Evolutionary conservation across 2,329 filamentous ascomycete species (phyloP).

Genomic region (Aureobasidium sp.): DNA sequence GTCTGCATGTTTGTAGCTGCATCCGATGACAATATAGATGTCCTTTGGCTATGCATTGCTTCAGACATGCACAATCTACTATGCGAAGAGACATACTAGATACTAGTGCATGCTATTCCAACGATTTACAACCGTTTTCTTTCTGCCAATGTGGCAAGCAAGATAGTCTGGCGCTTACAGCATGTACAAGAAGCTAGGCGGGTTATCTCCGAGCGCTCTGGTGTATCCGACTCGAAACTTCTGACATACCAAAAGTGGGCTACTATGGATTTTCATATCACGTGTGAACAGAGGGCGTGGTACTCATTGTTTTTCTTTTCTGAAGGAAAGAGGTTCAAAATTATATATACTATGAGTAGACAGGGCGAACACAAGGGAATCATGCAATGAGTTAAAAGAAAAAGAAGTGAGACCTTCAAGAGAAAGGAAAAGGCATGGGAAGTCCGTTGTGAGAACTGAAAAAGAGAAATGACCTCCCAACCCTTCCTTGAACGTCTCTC

Average conservation of each 20-base stretch:
- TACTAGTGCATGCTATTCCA: neutral
- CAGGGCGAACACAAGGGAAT: slow-evolving; percentile 9
- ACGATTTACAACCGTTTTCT: neutral
- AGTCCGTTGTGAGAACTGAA: neutral
- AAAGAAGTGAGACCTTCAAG: neutral
- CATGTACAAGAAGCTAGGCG: neutral
- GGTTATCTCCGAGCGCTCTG: neutral
- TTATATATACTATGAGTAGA: slow-evolving; percentile 16
- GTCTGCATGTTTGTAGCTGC: neutral
- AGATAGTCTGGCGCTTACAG: neutral
- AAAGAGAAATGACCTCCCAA: slow-evolving; percentile 2
- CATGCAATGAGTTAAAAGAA: slow-evolving; percentile 3
- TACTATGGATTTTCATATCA: neutral
- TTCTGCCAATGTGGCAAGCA: neutral
- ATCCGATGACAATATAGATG: neutral
- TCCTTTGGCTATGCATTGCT: neutral
- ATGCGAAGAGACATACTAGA: neutral
- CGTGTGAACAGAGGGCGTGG: neutral
- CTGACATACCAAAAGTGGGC: neutral
- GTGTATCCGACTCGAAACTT: neutral
- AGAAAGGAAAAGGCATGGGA: neutral
- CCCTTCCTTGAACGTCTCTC: neutral
- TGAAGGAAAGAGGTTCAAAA: slow-evolving; percentile 6
- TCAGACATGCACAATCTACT: neutral
- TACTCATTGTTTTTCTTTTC: neutral